Percentiles rank a stretch among this genome's conserved stretches.
These are phyloP conservation scores for Bjerkandera adusta DNA, from an alignment of 1,284 basidiomycete species.

Conservation along the genomic window DNA sequence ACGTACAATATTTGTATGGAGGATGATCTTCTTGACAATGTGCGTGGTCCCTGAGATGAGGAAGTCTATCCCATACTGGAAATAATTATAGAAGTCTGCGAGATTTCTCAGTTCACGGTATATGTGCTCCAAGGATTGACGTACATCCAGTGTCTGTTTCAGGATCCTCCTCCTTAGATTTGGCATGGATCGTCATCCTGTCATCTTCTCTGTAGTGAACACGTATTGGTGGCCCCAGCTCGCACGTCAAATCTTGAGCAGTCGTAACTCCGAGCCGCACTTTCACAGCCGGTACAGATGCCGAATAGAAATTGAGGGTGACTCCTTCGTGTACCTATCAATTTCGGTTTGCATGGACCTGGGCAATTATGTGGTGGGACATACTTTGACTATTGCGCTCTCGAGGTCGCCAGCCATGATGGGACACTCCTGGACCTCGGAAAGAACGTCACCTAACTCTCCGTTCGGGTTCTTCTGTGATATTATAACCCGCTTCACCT, in stretches of 20 bases:
- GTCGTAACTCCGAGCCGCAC: conserved; percentile 79
- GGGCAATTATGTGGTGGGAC: background rate
- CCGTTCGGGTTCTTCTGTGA: conserved; percentile 60
- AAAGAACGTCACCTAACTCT: conserved; percentile 61
- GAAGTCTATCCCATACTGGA: conserved; percentile 85
- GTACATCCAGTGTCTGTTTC: conserved; percentile 36
- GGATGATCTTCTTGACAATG: conserved; percentile 78
- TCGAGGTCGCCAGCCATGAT: conserved; percentile 70
- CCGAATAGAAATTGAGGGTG: conserved; percentile 62
- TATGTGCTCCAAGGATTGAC: conserved; percentile 1
- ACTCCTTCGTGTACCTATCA: conserved; percentile 68
- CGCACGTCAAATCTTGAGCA: conserved; percentile 76
- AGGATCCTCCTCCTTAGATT: conserved; percentile 37
- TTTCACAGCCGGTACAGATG: conserved; percentile 48
- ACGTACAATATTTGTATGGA: conserved; percentile 83
- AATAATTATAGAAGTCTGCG: conserved; percentile 89
- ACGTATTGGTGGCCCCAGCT: conserved; percentile 77
- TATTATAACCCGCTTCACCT: conserved; percentile 74
- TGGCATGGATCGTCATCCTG: conserved; percentile 77
- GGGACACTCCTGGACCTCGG: conserved; percentile 61
- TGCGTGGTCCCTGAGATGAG: conserved; percentile 71
- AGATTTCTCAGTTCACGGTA: conserved; percentile 1
- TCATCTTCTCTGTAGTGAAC: conserved; percentile 87
- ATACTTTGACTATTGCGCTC: conserved; percentile 66
- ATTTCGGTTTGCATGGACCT: background rate